A percentile compares a stretch with the other conserved stretches of the same genome.
Conservation (phyloP, 2,329 filamentous ascomycete species). For the Alternaria atra region DNA sequence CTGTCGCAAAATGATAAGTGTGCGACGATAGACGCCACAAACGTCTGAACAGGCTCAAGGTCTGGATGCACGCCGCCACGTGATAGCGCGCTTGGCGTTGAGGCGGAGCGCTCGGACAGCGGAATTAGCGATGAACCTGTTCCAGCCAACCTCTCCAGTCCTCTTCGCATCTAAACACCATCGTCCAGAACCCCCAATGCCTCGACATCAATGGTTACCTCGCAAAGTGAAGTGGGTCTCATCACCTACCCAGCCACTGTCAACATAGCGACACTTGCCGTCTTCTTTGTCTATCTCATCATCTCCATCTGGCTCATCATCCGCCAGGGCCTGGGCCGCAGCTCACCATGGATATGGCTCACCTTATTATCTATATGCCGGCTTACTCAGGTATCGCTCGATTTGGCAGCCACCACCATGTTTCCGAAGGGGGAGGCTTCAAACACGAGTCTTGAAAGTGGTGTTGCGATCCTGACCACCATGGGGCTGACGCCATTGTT, state of each 20-base stretch:
- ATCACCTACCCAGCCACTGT: conserved; percentile 39
- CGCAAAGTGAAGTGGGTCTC: conserved; percentile 6
- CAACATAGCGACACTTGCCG: conserved; percentile 46
- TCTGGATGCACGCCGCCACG: conserved; percentile 6
- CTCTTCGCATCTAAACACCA: conserved; percentile 6
- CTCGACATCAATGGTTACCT: conserved; percentile 32
- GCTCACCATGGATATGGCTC: conserved; percentile 48
- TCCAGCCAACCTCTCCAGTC: conserved; percentile 4
- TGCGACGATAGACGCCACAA: background rate
- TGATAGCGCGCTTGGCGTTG: conserved; percentile 18
- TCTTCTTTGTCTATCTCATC: conserved; percentile 44
- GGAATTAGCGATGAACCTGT: conserved; percentile 16
- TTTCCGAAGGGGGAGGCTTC: conserved; percentile 29
- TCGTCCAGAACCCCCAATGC: conserved; percentile 24
- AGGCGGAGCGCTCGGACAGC: conserved; percentile 19
- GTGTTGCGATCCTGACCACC: conserved; percentile 49
- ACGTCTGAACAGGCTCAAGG: conserved; percentile 10
- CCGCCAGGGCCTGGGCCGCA: conserved; percentile 46
- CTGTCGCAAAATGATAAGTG: background rate
- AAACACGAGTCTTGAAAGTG: conserved; percentile 43
- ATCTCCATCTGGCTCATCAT: conserved; percentile 40
- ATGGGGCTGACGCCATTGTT: conserved; percentile 48
- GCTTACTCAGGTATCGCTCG: conserved; percentile 46
- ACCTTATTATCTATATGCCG: conserved; percentile 43
- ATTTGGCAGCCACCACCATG: conserved; percentile 46